Base-by-base conservation (phyloP, 352 stramenopile genomes). In the Globisporangium spiculum region DNA sequence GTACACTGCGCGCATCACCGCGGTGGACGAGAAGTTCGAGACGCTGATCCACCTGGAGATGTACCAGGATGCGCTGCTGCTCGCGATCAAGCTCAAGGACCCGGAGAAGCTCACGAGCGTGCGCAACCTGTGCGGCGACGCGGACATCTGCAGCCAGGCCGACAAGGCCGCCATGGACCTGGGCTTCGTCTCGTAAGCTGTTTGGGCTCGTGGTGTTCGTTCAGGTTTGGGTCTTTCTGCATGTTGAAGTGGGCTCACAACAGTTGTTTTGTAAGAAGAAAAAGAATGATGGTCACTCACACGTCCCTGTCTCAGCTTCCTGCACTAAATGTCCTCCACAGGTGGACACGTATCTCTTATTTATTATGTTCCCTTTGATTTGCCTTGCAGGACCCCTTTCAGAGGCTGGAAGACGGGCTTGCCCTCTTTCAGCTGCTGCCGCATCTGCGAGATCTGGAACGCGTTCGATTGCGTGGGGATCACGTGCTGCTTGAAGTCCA, bases 81-180 rank as follows among this genome's bases (percentile, higher is more conserved):
- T 94, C n/a, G 82, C 87, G 27, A 91, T 94, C 75, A 91, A 91
- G 72, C 75, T 89, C 32, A 94, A 94, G 69, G 87, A 94, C 64
- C 87, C 87, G 0, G 87, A 94, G 70, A 94, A 94, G 75, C 85
- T 94, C 69, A 93, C 87, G 61, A 93, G 75, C 32, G 87, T 94
- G 62, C 85, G 87, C 38, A 94, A 94, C 68, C 70, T 92, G 14
- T 92, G 83, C 59, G 84, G 85, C 50, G 83, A 92, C 67, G 70
- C 81, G 22, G 81, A 83, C 20, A 93, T 94, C 63, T 90, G 83
- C 68, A 84, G 81, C 69, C 83, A 91, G 41, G 86, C 86, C 1
- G 87, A 93, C 77, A 89, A 92, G 74, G 87, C 87, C 0, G 87
- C 87, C 27, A 85, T 93, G 65, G 83, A 93, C 24, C 65, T 95